Base-by-base conservation (phyloP, 805 yeast species). In the Ogataea ramenticola region DNA sequence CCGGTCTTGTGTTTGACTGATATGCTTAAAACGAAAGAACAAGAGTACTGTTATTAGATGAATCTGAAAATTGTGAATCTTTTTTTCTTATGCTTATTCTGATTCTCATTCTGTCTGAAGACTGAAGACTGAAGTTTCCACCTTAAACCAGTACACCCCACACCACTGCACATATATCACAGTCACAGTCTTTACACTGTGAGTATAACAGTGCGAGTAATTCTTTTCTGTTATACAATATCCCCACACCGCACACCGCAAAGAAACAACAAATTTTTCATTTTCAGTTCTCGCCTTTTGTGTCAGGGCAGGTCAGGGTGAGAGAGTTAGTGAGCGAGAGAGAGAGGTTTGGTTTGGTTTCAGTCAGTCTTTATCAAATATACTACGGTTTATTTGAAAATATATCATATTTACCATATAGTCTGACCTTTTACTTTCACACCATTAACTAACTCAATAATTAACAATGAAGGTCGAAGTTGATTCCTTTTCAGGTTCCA, bases 401-500 rank as follows among this genome's bases (percentile, higher is more conserved):
- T 21, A 19, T 36, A 32, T n/a, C n/a, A n/a, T n/a, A n/a, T n/a
- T n/a, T n/a, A n/a, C n/a, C n/a, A n/a, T n/a, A n/a, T n/a, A n/a
- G n/a, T n/a, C n/a, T n/a, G n/a, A n/a, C n/a, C n/a, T n/a, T n/a
- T n/a, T n/a, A n/a, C n/a, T n/a, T n/a, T 22, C 29, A 17, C 24
- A 15, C 19, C 20, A 37, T 24, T 29, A 41, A 35, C 42, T 45
- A 31, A 30, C 21, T 48, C 45, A 44, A 44, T 41, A 31, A 43
- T 44, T 12, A 19, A 73, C 66, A 77, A 93, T 93, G 99, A 93
- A 93, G 96, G 87, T 93, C 77, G 99, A 93, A 86, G 79, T 91
- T 79, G 98, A 93, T 77, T 86, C 98, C 70, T 93, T 93, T 81
- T 91, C 99, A 66, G 99, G 99, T 75, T 76, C 91, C 68, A 93